These are phyloP conservation scores for Aspergillus mulundensis DNA, from an alignment of 495 filamentous ascomycete genomes.

Conservation along the genomic window DNA sequence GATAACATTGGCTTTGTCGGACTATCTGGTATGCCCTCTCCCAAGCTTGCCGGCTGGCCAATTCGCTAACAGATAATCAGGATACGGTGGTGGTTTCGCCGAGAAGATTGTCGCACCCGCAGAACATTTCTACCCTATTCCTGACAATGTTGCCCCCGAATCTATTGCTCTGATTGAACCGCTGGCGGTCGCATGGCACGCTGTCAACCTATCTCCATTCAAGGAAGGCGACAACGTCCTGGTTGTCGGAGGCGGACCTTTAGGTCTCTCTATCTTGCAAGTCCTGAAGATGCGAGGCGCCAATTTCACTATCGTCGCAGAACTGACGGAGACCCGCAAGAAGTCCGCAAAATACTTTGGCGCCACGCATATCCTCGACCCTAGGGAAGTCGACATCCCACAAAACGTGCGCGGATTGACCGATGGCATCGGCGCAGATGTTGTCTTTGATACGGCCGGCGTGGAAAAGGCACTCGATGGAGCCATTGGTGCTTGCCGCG, in stretches of 20 bases:
- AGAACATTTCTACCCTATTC: conserved; percentile 26
- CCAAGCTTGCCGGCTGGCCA: background rate
- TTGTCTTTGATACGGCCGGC: conserved; percentile 57
- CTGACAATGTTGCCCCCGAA: conserved; percentile 17
- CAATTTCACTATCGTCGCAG: conserved; percentile 53
- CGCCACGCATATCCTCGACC: conserved; percentile 53
- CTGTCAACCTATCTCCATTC: conserved; percentile 51
- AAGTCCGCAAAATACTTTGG: conserved; percentile 49
- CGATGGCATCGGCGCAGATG: conserved; percentile 46
- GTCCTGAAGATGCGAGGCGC: conserved; percentile 47
- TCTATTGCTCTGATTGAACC: conserved; percentile 55
- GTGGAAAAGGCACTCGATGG: conserved; percentile 49
- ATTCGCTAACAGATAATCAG: conserved; percentile 4
- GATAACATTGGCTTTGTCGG: conserved; percentile 59
- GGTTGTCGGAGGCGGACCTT: conserved; percentile 59
- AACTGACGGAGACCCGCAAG: conserved; percentile 47
- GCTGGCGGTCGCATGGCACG: conserved; percentile 62
- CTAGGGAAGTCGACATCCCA: conserved; percentile 48
- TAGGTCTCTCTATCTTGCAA: conserved; percentile 60
- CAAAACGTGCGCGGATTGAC: conserved; percentile 42
- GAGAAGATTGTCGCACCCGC: conserved; percentile 25
- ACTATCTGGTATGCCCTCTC: conserved; percentile 39
- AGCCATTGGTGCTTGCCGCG: conserved; percentile 45
- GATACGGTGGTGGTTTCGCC: conserved; percentile 28
- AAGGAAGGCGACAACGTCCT: conserved; percentile 48